Base-by-base conservation (phyloP, 129 eudicot genomes). In the Artemisia tridentata region DNA sequence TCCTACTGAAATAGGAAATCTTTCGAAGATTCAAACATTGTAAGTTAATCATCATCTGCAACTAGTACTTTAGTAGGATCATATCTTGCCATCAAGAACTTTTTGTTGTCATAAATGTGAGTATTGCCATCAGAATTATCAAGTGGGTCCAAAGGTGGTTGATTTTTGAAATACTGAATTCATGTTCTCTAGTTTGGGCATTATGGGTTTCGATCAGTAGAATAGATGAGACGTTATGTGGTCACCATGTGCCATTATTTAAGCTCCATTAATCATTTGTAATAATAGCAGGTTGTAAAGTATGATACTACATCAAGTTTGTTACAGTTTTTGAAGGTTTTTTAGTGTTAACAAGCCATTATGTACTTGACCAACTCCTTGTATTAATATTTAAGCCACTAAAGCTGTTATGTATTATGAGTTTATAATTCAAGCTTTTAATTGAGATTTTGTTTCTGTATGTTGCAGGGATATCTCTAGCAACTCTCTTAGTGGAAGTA, bases 401-500 rank as follows among this genome's bases (percentile, higher is more conserved):
- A 51, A 51, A 51, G 56, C 14, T 4, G 7, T 51, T 12, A 51
- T 51, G n/a, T 15, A 38, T 38, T 38, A 38, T 38, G 41, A 31
- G 6, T 31, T 50, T 49, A 11, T 50, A 1, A 14, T 51, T 15
- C 2, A 16, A 51, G 5, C 56, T 11, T 51, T 7, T 74, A 45
- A 68, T 49, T 56, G 60, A 29, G 38, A 16, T 27, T 54, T 63
- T 73, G 34, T 49, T 75, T 71, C 18, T 59, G 14, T 48, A 43
- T 85, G 67, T 77, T 75, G 60, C 82, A 93, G 99, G 79, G 99
- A 93, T 82, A 58, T 93, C 25, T 93, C 99, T 57, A 86, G 99
- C 84, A 93, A 93, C 91, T 87, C 96, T 74, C 92, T 93, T 13
- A 84, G 97, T 75, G 99, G 99, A 82, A 80, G 64, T 60, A 84